phyloP scores from a whole-genome alignment of 345 rosid genomes.

The Adansonia digitata region DNA sequence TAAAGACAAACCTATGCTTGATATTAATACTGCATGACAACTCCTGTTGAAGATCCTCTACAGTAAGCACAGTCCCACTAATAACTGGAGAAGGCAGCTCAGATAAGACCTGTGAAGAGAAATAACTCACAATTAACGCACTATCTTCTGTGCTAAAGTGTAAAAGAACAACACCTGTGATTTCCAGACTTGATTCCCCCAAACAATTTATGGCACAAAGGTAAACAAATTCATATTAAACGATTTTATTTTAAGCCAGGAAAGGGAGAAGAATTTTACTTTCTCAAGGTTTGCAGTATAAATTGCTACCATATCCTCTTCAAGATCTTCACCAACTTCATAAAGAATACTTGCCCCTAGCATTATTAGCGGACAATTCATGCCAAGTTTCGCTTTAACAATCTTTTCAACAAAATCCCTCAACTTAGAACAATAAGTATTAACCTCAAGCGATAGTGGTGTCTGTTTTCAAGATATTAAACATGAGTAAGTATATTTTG shows the following conservation, averaged over 20 bases:
- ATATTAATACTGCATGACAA: constrained; percentile 71
- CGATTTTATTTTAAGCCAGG: not conserved
- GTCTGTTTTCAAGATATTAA: constrained; percentile 41
- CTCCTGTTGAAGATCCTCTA: constrained; percentile 93
- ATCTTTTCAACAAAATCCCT: constrained; percentile 89
- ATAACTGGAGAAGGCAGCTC: constrained; percentile 34
- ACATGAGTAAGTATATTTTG: constrained; percentile 11
- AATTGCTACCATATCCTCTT: constrained; percentile 60
- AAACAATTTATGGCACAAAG: not conserved
- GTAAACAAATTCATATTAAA: not conserved
- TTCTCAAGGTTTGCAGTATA: constrained; percentile 87
- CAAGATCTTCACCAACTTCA: constrained; percentile 98
- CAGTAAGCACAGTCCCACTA: constrained; percentile 56
- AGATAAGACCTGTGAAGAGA: constrained; percentile 46
- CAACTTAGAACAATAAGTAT: constrained; percentile 71
- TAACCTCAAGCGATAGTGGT: constrained; percentile 76
- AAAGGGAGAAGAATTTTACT: constrained; percentile 34
- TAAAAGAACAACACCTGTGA: not conserved
- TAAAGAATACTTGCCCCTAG: constrained; percentile 79
- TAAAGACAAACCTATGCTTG: constrained; percentile 74
- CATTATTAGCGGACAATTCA: constrained; percentile 84
- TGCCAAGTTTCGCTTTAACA: constrained; percentile 90
- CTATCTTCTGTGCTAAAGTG: not conserved
- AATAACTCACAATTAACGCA: not conserved
- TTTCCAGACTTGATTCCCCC: not conserved